Conservation (phyloP, 2,329 filamentous ascomycete genomes). For the Tolypocladium nubicola region DNA sequence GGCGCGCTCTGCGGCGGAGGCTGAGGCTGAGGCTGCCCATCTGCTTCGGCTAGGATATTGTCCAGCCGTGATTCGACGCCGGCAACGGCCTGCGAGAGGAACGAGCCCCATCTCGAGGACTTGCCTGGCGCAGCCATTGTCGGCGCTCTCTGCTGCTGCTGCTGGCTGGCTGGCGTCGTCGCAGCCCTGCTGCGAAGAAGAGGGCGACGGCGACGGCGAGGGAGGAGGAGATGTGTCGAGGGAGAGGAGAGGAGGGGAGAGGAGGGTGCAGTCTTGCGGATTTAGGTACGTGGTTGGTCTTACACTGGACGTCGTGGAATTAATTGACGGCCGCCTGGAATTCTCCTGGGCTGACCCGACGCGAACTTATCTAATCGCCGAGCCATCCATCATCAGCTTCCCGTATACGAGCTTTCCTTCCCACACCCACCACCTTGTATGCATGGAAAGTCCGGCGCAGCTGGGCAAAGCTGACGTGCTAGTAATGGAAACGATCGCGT, state of each 20-base stretch:
- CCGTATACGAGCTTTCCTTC: not conserved
- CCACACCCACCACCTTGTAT: not conserved
- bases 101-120: slow-evolving; percentile 57
- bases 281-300: not conserved
- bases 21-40: slow-evolving; percentile 21
- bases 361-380: not conserved
- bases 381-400: not conserved
- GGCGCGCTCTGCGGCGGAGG: not conserved
- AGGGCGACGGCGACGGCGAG: not conserved
- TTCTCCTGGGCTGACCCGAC: not conserved
- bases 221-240: not conserved
- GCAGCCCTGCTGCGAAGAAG: not conserved
- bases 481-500: not conserved
- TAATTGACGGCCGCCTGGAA: not conserved
- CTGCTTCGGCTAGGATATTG: slow-evolving; percentile 76
- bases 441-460: not conserved
- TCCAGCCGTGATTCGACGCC: slow-evolving; percentile 90
- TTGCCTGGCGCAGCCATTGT: slow-evolving; percentile 40
- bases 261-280: not conserved
- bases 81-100: slow-evolving; percentile 83
- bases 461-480: not conserved
- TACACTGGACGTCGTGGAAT: not conserved
- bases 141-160: not conserved
- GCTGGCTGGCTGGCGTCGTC: not conserved
- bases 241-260: too few species aligned